A percentile compares a stretch with the other conserved stretches of the same genome.
Evolutionary conservation across 192 early-diverging fungal species (phyloP).

Genomic region (Funneliformis geosporum): DNA sequence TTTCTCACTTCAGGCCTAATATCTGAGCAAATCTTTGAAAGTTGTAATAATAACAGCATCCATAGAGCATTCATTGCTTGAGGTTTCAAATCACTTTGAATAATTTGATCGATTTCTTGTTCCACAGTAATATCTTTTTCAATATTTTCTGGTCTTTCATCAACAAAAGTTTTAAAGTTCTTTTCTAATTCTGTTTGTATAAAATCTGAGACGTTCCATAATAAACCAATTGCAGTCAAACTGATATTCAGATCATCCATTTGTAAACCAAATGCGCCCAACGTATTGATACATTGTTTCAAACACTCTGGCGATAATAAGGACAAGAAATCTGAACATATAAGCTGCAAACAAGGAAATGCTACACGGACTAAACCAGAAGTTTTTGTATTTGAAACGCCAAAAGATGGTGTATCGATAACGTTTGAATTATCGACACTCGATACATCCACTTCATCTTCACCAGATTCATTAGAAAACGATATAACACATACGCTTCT

Average conservation of each 20-base stretch:
- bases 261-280: slow-evolving; percentile 81
- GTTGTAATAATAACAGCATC: slow-evolving; percentile 84
- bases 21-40: slow-evolving; percentile 85
- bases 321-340: slow-evolving; percentile 93
- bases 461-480: slow-evolving; percentile 13
- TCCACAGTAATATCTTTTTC: not conserved
- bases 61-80: slow-evolving; percentile 70
- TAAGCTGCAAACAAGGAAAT: slow-evolving; percentile 91
- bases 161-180: not conserved
- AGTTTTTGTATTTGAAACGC: slow-evolving; percentile 32
- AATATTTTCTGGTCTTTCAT: not conserved
- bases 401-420: slow-evolving; percentile 4
- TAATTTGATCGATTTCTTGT: slow-evolving; percentile 38
- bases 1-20: slow-evolving; percentile 88
- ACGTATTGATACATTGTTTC: slow-evolving; percentile 76
- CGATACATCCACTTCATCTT: slow-evolving; percentile 11
- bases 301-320: slow-evolving; percentile 74
- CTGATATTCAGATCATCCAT: slow-evolving; percentile 92
- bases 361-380: slow-evolving; percentile 70
- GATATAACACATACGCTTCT: slow-evolving; percentile 49
- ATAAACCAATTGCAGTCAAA: slow-evolving; percentile 85
- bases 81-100: slow-evolving; percentile 40
- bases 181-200: slow-evolving; percentile 69
- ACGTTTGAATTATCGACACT: not conserved
- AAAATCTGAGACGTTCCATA: slow-evolving; percentile 93